Evolutionary conservation across 2,329 filamentous ascomycete genomes (phyloP).

Genomic region (Ceratocystis destructans): DNA sequence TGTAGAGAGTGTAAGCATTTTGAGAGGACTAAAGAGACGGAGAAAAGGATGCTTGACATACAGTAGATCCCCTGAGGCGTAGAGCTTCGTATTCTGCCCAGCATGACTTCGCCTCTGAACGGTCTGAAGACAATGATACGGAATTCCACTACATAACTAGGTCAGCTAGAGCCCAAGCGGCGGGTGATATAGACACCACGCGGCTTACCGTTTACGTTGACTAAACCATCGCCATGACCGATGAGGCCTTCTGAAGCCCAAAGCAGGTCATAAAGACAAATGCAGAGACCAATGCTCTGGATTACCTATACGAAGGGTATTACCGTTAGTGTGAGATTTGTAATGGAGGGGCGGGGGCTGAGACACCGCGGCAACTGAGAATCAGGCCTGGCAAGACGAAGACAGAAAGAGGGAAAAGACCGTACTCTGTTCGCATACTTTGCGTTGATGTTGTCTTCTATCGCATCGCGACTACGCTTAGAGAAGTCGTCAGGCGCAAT

Average conservation of each 20-base stretch:
- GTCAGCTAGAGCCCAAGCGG: background rate
- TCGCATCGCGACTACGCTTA: conserved; percentile 66
- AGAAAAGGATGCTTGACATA: conserved; percentile 26
- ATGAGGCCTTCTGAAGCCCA: conserved; percentile 87
- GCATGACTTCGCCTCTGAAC: conserved; percentile 85
- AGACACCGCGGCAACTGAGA: too few species aligned
- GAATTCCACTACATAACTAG: conserved; percentile 59
- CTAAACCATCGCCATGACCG: conserved; percentile 78
- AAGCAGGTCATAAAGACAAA: conserved; percentile 83
- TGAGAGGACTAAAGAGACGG: background rate
- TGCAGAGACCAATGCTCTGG: conserved; percentile 84
- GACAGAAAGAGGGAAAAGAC: background rate
- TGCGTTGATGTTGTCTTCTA: conserved; percentile 91
- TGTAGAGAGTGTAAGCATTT: conserved; percentile 13
- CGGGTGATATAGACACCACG: background rate
- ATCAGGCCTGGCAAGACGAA: background rate
- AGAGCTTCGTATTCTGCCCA: conserved; percentile 67
- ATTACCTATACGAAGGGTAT: conserved; percentile 45
- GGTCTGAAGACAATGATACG: conserved; percentile 87
- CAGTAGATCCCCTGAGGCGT: conserved; percentile 58
- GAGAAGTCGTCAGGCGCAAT: conserved; percentile 80
- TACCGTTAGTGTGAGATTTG: background rate
- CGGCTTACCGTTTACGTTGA: conserved; percentile 74
- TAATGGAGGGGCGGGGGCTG: background rate
- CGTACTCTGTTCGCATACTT: conserved; percentile 87